Evolutionary conservation across 1,284 basidiomycete genomes (phyloP).

Genomic region (Rhizoctonia solani): DNA sequence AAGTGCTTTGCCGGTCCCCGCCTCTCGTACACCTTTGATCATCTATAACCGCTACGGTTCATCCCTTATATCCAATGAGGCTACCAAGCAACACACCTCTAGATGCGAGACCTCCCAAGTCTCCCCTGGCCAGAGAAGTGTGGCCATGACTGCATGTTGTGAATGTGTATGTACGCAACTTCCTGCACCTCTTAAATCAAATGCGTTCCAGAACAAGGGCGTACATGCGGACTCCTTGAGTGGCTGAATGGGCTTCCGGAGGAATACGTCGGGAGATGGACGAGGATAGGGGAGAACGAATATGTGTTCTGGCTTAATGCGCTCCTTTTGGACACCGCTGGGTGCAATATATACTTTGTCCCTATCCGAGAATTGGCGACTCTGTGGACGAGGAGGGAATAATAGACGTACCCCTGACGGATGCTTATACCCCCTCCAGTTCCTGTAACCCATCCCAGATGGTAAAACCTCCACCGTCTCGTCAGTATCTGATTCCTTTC

Average conservation of each 20-base stretch:
- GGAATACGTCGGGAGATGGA: conserved; percentile 62
- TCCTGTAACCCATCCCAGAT: conserved; percentile 62
- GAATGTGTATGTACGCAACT: conserved; percentile 89
- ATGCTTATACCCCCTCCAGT: conserved; percentile 61
- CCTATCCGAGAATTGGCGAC: conserved; percentile 46
- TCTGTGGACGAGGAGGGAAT: neutral
- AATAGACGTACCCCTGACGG: conserved; percentile 59
- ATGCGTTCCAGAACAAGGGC: conserved; percentile 90
- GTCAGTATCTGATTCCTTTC: neutral
- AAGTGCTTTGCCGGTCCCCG: conserved; percentile 69
- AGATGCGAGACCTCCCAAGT: conserved; percentile 81
- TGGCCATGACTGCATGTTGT: conserved; percentile 85
- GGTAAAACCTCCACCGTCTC: conserved; percentile 51
- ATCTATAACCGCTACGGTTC: conserved; percentile 54
- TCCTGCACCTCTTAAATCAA: conserved; percentile 72
- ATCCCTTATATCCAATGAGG: too few relatives aligned
- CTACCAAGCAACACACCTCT: conserved; percentile 49
- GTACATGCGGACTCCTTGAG: conserved; percentile 83
- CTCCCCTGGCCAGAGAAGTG: conserved; percentile 69
- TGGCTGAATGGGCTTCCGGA: conserved; percentile 67
- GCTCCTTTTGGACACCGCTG: conserved; percentile 86
- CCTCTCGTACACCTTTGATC: conserved; percentile 86
- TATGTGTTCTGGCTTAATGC: conserved; percentile 76
- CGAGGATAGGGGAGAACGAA: conserved; percentile 84
- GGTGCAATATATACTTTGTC: conserved; percentile 84